Percentiles rank a stretch among this genome's conserved stretches.
Conservation (phyloP, 805 yeast genomes). For the Metschnikowia koreensis region DNA sequence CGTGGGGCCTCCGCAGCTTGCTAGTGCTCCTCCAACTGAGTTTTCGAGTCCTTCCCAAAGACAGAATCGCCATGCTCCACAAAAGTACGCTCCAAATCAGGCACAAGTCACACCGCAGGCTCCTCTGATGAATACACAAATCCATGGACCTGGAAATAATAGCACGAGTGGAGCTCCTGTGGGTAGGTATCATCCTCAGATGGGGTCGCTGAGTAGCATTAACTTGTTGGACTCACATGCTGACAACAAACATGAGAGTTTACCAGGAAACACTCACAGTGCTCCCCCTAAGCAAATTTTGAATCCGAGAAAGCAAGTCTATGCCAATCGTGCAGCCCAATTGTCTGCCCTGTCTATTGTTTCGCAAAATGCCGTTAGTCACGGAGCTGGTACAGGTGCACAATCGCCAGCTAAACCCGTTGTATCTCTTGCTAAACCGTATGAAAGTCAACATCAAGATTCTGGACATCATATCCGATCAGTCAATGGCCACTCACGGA, state of each 20-base stretch:
- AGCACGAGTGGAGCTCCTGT: background rate
- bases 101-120: conserved; percentile 5
- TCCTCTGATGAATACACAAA: background rate
- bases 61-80: conserved; percentile 3
- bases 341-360: conserved; percentile 22
- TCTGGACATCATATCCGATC: background rate
- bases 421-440: background rate
- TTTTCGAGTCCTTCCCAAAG: conserved; percentile 14
- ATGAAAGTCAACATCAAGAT: background rate
- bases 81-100: conserved; percentile 1
- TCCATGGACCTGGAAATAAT: background rate
- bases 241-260: background rate
- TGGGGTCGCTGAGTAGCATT: conserved; percentile 12
- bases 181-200: conserved; percentile 8
- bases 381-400: background rate
- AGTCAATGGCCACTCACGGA: conserved; percentile 11
- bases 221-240: conserved; percentile 6
- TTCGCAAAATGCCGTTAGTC: conserved; percentile 10
- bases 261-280: background rate
- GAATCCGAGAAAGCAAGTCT: conserved; percentile 7
- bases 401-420: background rate
- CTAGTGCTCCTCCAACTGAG: conserved; percentile 11
- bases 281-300: background rate
- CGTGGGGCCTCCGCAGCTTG: conserved; percentile 3
- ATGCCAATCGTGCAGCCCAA: conserved; percentile 15